phyloP scores from a whole-genome alignment of 441 rosid genomes.

The Adansonia gregorii region DNA sequence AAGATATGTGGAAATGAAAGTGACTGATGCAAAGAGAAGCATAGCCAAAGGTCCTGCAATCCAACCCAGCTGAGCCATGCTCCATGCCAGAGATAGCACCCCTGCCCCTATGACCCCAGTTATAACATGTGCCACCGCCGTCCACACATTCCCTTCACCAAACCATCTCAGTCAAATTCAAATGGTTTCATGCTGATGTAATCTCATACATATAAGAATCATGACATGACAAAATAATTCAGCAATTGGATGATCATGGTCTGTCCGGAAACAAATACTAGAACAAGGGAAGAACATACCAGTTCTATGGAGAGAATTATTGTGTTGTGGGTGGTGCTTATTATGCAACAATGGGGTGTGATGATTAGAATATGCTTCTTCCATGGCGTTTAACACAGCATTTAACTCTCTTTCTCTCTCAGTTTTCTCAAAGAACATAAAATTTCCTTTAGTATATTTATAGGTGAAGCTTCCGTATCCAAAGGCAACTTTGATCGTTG shows the following conservation, averaged over 20 bases:
- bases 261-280: not conserved
- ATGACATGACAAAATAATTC: not conserved
- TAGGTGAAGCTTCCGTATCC: not conserved
- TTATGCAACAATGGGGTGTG: conserved; percentile 4
- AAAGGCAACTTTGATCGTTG: not conserved
- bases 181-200: not conserved
- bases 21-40: conserved; percentile 48
- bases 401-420: not conserved
- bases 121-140: conserved; percentile 65
- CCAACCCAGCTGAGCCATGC: conserved; percentile 72
- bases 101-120: conserved; percentile 78
- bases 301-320: not conserved
- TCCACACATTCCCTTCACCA: conserved; percentile 59
- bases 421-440: not conserved
- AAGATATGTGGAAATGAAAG: conserved; percentile 50
- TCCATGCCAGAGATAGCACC: conserved; percentile 78
- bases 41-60: conserved; percentile 59
- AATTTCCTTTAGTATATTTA: not conserved
- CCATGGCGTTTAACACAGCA: not conserved
- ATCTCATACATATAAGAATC: not conserved
- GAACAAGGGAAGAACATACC: not conserved
- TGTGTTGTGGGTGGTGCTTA: not conserved
- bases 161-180: not conserved
- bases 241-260: not conserved
- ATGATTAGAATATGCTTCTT: not conserved